A percentile compares a stretch with the other conserved stretches of the same genome.
These are phyloP conservation scores for Blastomyces percursus DNA, from an alignment of 2,329 filamentous ascomycete genomes.

Conservation along the genomic window DNA sequence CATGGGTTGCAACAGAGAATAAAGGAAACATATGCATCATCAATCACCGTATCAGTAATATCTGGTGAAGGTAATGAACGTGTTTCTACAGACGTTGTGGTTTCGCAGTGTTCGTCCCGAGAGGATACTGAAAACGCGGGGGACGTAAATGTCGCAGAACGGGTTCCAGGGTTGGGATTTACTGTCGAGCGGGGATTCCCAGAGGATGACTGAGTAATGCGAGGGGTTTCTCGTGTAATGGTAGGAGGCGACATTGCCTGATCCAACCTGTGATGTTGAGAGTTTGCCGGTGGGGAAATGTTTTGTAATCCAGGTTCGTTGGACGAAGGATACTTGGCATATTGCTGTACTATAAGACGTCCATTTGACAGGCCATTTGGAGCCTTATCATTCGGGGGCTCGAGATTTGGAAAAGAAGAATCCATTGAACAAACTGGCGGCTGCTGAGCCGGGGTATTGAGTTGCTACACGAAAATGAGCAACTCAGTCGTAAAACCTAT, in stretches of 20 bases:
- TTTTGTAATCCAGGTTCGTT: constrained; percentile 28
- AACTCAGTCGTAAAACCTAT: not conserved
- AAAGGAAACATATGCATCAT: constrained; percentile 73
- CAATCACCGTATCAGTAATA: constrained; percentile 60
- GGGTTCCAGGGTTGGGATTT: constrained; percentile 20
- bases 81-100: constrained; percentile 25
- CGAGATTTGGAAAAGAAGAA: constrained; percentile 22
- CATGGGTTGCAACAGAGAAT: constrained; percentile 85
- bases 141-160: constrained; percentile 31
- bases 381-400: constrained; percentile 20
- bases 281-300: constrained; percentile 28
- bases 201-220: constrained; percentile 31
- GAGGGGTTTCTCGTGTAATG: not conserved
- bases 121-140: constrained; percentile 24
- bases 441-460: not conserved
- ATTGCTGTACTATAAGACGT: constrained; percentile 18
- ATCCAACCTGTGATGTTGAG: constrained; percentile 17
- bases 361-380: not conserved
- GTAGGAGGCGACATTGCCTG: not conserved
- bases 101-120: constrained; percentile 22
- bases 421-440: constrained; percentile 19
- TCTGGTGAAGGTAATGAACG: constrained; percentile 53
- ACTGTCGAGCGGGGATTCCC: constrained; percentile 22
- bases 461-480: not conserved
- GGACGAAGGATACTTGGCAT: constrained; percentile 27